phyloP scores from a whole-genome alignment of 257 asterid genomes.

The Jacaranda copaia region DNA sequence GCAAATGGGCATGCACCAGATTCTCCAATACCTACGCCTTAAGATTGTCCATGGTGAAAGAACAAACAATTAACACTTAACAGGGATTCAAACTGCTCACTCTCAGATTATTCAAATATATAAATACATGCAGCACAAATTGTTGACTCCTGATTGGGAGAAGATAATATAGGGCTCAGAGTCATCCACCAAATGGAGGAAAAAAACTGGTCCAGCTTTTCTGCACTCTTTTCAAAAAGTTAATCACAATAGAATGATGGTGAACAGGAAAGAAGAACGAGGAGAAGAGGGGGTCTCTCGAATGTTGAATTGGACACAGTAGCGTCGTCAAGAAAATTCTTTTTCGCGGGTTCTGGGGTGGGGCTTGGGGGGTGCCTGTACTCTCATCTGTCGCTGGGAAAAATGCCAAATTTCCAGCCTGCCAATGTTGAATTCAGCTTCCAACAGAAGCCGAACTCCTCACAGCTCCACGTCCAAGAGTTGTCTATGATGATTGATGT shows the following conservation, averaged over 20 bases:
- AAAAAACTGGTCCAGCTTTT: conserved; percentile 11
- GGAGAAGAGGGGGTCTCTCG: background rate
- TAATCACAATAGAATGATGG: conserved; percentile 33
- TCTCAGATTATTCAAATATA: background rate
- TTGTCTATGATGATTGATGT: conserved; percentile 29
- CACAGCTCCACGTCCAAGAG: conserved; percentile 39
- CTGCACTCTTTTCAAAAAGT: conserved; percentile 16
- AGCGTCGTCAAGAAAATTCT: conserved; percentile 23
- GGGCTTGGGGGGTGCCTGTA: conserved; percentile 31
- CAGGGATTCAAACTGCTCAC: background rate
- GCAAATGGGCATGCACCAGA: conserved; percentile 37
- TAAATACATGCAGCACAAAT: background rate
- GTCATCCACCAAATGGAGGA: conserved; percentile 14
- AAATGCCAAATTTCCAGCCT: conserved; percentile 42
- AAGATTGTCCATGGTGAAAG: background rate
- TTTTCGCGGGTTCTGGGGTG: too few species aligned
- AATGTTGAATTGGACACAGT: conserved; percentile 34
- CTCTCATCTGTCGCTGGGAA: conserved; percentile 29
- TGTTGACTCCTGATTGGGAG: background rate
- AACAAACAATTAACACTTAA: background rate
- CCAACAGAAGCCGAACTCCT: background rate
- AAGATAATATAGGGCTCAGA: conserved; percentile 5
- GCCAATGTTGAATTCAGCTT: conserved; percentile 44
- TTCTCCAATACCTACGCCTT: conserved; percentile 29
- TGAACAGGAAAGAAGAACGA: conserved; percentile 28